Evolutionary conservation across 306 rosid species (phyloP).

Genomic region (Psophocarpus tetragonolobus): DNA sequence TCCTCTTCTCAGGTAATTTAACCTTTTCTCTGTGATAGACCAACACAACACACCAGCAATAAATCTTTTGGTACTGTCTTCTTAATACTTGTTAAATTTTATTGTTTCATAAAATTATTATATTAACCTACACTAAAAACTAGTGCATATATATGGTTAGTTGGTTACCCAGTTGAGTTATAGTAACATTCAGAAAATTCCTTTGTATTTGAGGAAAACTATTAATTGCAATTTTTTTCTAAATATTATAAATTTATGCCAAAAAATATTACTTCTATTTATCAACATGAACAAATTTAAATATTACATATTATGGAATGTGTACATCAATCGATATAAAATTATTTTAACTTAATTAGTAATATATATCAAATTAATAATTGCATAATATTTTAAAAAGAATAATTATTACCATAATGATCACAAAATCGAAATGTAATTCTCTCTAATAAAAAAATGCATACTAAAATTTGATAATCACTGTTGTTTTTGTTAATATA

Average conservation of each 20-base stretch:
- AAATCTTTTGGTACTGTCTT: neutral
- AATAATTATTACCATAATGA: too few species aligned
- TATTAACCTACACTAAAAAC: neutral
- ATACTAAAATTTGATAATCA: too few species aligned
- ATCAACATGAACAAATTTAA: neutral
- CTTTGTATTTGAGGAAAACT: neutral
- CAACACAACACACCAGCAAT: neutral
- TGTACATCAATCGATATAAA: too few species aligned
- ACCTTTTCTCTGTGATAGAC: neutral
- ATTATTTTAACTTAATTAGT: too few species aligned
- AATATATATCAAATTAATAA: too few species aligned
- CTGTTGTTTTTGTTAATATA: neutral
- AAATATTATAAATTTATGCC: neutral
- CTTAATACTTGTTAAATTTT: neutral
- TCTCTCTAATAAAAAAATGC: too few species aligned
- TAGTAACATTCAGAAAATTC: neutral
- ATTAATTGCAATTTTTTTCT: neutral
- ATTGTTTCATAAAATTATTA: neutral
- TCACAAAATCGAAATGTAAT: too few species aligned
- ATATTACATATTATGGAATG: neutral
- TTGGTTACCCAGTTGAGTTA: neutral
- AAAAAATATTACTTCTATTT: neutral
- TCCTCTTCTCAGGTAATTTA: neutral
- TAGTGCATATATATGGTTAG: neutral
- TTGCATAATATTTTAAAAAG: too few species aligned